Base-by-base conservation (phyloP, 2,329 filamentous ascomycete genomes). In the Penicillium vulpinum region DNA sequence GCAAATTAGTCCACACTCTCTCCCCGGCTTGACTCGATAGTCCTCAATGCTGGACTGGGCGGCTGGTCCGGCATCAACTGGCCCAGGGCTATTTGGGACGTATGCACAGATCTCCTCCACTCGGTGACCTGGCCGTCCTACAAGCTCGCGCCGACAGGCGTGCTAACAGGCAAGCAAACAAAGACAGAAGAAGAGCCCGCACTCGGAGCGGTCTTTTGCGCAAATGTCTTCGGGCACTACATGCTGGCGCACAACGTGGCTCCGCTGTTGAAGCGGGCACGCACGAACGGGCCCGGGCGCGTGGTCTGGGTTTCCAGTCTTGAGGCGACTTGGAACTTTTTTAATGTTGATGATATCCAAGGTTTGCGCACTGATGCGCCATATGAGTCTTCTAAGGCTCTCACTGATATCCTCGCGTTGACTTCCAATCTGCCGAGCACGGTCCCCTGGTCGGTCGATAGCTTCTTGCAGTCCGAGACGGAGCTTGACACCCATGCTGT, bases 161-260 rank as follows among this genome's bases (percentile, higher is more conserved):
- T 80, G 57, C 56, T 83, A 0, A 78, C 84, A n/a, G 77, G 78
- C 58, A 74, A 77, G 9, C 82, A 92, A 70, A 69, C 73, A 10
- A 52, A 54, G 4, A 41, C 48, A 5, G 51, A 56, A 3, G 65
- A 76, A 16, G 83, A 86, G 56, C 86, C 88, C 0, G 77, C 79
- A 5, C 78, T 99, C 0, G 92, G 91, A 3, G 83, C 91, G 63
- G 86, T 96, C 18, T 99, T 97, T 72, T 89, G 88, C 71, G 88
- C 93, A 48, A 97, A 97, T 70, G 83, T 96, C 29, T 97, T 99
- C 70, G 94, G 94, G 0, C 94, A 99, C 77, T 97, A 99, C 72
- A 78, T 97, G 68, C 85, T 99, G 24, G 85, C 85, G 16, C 92
- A 96, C 73, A 86, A 88, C 69, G 82, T 97, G 11, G 82, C 89